These are phyloP conservation scores for Kodamaea fukazawae DNA, from an alignment of 805 yeast species.

Conservation along the genomic window DNA sequence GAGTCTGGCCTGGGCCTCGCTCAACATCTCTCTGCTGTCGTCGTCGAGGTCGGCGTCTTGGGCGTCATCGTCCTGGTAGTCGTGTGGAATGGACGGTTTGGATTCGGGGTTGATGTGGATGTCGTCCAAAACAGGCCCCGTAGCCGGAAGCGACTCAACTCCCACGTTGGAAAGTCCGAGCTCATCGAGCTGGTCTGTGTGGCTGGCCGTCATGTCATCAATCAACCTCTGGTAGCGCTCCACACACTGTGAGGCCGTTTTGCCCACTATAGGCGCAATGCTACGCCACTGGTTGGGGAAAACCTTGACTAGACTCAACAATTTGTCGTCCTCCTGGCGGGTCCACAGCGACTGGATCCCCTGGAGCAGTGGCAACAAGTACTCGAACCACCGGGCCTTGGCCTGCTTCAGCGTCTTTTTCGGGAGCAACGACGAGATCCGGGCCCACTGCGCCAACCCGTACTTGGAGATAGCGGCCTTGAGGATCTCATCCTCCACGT, in stretches of 20 bases:
- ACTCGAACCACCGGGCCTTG: slow-evolving; percentile 89
- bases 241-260: slow-evolving; percentile 84
- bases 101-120: slow-evolving; percentile 68
- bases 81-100: slow-evolving; percentile 65
- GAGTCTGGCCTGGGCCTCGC: slow-evolving; percentile 91
- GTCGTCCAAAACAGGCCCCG: slow-evolving; percentile 39
- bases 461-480: slow-evolving; percentile 91
- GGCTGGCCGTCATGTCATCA: slow-evolving; percentile 43
- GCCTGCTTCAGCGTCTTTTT: slow-evolving; percentile 90
- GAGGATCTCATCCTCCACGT: slow-evolving; percentile 78
- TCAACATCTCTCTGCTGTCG: slow-evolving; percentile 86
- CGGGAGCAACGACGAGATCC: slow-evolving; percentile 82
- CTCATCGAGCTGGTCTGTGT: slow-evolving; percentile 22
- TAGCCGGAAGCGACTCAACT: slow-evolving; percentile 46
- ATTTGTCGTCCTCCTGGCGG: slow-evolving; percentile 68
- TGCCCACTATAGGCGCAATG: slow-evolving; percentile 73
- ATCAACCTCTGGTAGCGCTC: slow-evolving; percentile 77
- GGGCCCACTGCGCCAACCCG: slow-evolving; percentile 92
- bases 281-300: slow-evolving; percentile 95
- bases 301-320: slow-evolving; percentile 61
- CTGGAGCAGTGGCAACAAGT: slow-evolving; percentile 70
- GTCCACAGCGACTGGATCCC: slow-evolving; percentile 60
- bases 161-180: slow-evolving; percentile 52
- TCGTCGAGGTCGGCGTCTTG: slow-evolving; percentile 71
- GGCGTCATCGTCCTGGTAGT: slow-evolving; percentile 36